phyloP scores from a whole-genome alignment of 1,284 basidiomycete genomes.

The Sutorius eximius region DNA sequence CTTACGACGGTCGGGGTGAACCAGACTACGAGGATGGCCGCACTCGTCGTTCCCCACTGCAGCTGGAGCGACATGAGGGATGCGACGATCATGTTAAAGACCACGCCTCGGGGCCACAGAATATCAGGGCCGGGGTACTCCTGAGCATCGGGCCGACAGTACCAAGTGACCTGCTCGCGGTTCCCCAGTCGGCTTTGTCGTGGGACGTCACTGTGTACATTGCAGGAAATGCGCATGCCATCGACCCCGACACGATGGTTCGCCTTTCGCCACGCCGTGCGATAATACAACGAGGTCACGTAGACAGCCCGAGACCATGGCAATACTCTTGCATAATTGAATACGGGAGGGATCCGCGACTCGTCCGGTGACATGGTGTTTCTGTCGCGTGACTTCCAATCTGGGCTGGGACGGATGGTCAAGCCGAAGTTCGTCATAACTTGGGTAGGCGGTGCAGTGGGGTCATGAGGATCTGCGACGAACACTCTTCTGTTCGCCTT shows the following conservation, averaged over 20 bases:
- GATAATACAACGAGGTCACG: slow-evolving; percentile 21
- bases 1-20: slow-evolving; percentile 40
- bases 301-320: slow-evolving; percentile 28
- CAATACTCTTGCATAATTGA: slow-evolving; percentile 34
- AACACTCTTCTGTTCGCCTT: slow-evolving; percentile 30
- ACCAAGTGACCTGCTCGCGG: slow-evolving; percentile 25
- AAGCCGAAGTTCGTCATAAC: slow-evolving; percentile 19
- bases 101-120: slow-evolving; percentile 31
- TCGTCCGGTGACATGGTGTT: slow-evolving; percentile 22
- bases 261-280: slow-evolving; percentile 15
- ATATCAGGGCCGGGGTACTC: slow-evolving; percentile 5
- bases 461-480: slow-evolving; percentile 2
- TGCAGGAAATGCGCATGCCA: neutral
- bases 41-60: slow-evolving; percentile 42
- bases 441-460: neutral
- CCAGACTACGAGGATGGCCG: slow-evolving; percentile 37
- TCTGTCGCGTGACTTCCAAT: neutral
- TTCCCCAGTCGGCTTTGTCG: slow-evolving; percentile 28
- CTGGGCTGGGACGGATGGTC: slow-evolving; percentile 17
- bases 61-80: slow-evolving; percentile 35
- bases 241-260: slow-evolving; percentile 4
- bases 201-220: neutral
- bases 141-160: slow-evolving; percentile 19
- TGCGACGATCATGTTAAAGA: slow-evolving; percentile 36
- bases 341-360: slow-evolving; percentile 28